Base-by-base conservation (phyloP, 1,139 yeast genomes). In the Saccharomyces hybrid region DNA sequence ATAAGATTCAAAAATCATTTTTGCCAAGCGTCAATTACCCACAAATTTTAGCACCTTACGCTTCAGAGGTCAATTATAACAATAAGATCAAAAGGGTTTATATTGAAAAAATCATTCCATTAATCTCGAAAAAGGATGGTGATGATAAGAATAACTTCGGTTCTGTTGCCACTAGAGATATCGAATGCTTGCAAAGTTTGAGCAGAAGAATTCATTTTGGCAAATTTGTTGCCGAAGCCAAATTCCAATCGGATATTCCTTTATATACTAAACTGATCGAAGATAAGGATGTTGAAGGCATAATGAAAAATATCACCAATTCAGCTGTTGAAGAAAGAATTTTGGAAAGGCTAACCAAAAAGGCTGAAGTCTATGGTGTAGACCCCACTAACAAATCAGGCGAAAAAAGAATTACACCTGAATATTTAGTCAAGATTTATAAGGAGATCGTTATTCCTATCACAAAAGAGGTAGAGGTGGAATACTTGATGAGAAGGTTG, bases 191-290 rank as follows among this genome's bases (percentile, higher is more conserved):
- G 60, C 97, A 91, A 70, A 84, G 96, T 4, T 74, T 93, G 50
- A 87, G 96, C 13, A 79, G 99, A 64, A 80, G 99, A 68, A 89
- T 93, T 61, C 99, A 93, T 72, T 93, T 93, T 72, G 99, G 98
- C 52, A 88, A 87, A 71, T 93, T 93, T 75, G 99, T 93, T 5
- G 99, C 99, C 4, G 99, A 93, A 69, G 86, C 96, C 47, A 93
- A 93, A 72, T 93, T 82, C 70, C 85, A 78, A 64, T 73, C 77
- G 29, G 95, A 91, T 61, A 79, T 76, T 47, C 88, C 80, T 52
- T 70, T 70, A 53, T 90, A 84, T 73, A 82, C 81, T 1, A 73
- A 78, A 62, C 73, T 90, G 63, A 93, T 93, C 61, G 69, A 75
- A 59, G 80, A 78, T 0, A 78, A 75, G 56, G 97, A 93, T 67